Conservation (phyloP, 257 asterid genomes). For the Asclepias syriaca region DNA sequence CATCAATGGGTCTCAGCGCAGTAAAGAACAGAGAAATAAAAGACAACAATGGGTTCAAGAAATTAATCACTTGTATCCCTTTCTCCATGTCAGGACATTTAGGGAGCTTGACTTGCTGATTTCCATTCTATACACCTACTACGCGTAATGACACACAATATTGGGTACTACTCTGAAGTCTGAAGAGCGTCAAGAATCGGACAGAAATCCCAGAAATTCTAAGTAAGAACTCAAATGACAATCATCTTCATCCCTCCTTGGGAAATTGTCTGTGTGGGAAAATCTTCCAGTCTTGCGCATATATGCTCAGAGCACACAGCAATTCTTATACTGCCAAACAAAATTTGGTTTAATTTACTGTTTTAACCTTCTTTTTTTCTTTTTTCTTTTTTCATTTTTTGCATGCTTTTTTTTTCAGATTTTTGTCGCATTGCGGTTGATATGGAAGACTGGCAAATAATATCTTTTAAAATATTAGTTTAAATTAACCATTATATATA, state of each 20-base stretch:
- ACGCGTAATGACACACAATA: neutral
- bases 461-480: too few species aligned
- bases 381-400: too few species aligned
- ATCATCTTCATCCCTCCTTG: neutral
- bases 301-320: neutral
- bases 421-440: too few species aligned
- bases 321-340: neutral
- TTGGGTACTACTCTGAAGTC: neutral
- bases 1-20: neutral
- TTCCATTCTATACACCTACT: neutral
- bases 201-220: neutral
- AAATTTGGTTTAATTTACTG: neutral
- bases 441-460: too few species aligned
- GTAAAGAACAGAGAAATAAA: neutral
- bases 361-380: neutral
- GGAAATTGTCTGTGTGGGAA: neutral
- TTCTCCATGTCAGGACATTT: slow-evolving; percentile 16
- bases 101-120: slow-evolving; percentile 8
- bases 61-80: slow-evolving; percentile 2
- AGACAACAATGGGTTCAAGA: neutral
- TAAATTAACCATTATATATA: too few species aligned
- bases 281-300: neutral
- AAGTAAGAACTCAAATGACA: neutral
- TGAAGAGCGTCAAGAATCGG: neutral
- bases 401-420: too few species aligned